These are phyloP conservation scores for Hyaloperonospora brassicae DNA, from an alignment of 352 stramenopile genomes.

Conservation along the genomic window DNA sequence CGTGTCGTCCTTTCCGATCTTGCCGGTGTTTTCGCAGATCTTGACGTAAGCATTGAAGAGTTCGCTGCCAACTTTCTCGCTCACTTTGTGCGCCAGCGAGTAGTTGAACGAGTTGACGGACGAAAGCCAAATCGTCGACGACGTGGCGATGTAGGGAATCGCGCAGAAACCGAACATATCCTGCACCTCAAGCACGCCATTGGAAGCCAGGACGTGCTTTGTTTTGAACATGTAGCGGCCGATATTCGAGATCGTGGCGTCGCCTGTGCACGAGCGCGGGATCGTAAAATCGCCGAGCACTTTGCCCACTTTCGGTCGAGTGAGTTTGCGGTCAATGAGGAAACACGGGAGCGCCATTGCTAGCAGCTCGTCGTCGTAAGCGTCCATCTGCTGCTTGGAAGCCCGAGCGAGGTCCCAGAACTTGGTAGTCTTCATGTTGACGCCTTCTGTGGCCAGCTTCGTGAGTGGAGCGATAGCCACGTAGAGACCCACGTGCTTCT, in stretches of 20 bases:
- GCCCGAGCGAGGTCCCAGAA: constrained; percentile 52
- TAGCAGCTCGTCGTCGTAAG: constrained; percentile 27
- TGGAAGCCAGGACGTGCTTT: constrained; percentile 23
- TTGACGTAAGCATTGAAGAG: constrained; percentile 57
- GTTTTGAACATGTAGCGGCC: constrained; percentile 30
- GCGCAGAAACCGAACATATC: constrained; percentile 48
- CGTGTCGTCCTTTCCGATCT: constrained; percentile 36
- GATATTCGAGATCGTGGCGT: constrained; percentile 37
- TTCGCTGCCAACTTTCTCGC: constrained; percentile 24
- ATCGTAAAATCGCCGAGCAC: constrained; percentile 26
- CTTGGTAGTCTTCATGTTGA: constrained; percentile 28
- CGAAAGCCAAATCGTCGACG: constrained; percentile 41
- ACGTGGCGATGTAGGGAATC: constrained; percentile 45
- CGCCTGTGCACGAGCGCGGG: constrained; percentile 33
- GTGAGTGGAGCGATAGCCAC: constrained; percentile 34
- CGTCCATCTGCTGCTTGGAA: constrained; percentile 25
- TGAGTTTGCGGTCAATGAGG: constrained; percentile 29
- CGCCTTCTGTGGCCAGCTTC: constrained; percentile 38
- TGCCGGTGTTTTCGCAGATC: constrained; percentile 42
- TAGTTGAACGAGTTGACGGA: constrained; percentile 51
- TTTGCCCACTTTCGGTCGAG: constrained; percentile 16
- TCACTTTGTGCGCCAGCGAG: constrained; percentile 51
- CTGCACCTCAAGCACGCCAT: constrained; percentile 30
- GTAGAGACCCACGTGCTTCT: constrained; percentile 45
- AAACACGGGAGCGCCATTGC: constrained; percentile 39